Conservation (phyloP, 148 eudicot genomes). For the Simmondsia chinensis region DNA sequence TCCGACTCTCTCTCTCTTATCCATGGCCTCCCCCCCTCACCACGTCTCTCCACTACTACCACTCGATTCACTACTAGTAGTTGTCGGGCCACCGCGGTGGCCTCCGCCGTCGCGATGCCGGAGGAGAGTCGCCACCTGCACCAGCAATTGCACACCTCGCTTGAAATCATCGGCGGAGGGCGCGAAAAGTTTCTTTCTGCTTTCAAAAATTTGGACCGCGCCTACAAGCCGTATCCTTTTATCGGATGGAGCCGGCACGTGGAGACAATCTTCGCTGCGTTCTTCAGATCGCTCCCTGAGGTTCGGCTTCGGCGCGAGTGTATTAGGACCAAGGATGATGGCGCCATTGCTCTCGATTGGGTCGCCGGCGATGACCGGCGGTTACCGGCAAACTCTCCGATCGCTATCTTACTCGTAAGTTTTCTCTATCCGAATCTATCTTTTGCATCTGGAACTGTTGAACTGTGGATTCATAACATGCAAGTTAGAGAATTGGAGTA, state of each 20-base stretch:
- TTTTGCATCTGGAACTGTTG: background rate
- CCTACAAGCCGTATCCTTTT: slow-evolving; percentile 52
- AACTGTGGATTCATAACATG: no score
- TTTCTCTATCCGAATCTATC: background rate
- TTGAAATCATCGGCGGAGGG: slow-evolving; percentile 66
- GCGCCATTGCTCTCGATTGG: slow-evolving; percentile 90
- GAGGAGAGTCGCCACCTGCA: no score
- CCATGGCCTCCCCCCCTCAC: no score
- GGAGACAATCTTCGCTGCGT: slow-evolving; percentile 81
- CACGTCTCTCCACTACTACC: no score
- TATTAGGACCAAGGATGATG: slow-evolving; percentile 53
- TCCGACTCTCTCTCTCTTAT: no score
- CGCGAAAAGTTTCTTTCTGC: slow-evolving; percentile 32
- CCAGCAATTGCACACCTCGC: slow-evolving; percentile 43
- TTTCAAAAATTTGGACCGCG: slow-evolving; percentile 32
- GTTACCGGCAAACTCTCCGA: slow-evolving; percentile 45
- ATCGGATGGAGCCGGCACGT: slow-evolving; percentile 60
- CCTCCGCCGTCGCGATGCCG: no score
- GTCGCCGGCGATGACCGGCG: slow-evolving; percentile 50
- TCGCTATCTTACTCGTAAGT: slow-evolving; percentile 65
- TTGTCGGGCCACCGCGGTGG: no score
- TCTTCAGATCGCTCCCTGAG: slow-evolving; percentile 54
- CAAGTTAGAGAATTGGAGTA: no score
- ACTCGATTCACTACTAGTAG: no score
- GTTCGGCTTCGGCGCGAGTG: slow-evolving; percentile 65